Conservation (phyloP, 2,329 filamentous ascomycete genomes). For the Fusarium avenaceum region DNA sequence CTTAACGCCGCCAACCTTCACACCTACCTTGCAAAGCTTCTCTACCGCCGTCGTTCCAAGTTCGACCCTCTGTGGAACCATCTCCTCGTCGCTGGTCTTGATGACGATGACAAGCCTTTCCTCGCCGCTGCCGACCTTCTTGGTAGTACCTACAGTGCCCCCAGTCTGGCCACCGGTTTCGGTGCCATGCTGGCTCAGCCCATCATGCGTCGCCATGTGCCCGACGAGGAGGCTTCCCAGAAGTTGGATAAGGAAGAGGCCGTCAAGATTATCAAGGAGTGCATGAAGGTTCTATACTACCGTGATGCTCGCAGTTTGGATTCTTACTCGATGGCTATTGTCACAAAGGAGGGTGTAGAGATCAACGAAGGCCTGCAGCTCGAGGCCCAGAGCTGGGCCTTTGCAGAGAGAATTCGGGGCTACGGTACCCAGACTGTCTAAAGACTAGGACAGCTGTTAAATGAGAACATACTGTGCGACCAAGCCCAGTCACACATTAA, state of each 20-base stretch:
- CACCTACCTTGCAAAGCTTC: constrained; percentile 94
- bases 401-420: constrained; percentile 93
- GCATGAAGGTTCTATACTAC: constrained; percentile 99
- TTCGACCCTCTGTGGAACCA: constrained; percentile 99
- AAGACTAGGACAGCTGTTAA: constrained; percentile 2
- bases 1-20: constrained; percentile 95
- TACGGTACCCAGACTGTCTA: constrained; percentile 88
- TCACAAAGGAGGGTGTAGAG: constrained; percentile 90
- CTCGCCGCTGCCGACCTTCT: constrained; percentile 91
- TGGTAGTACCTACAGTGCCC: constrained; percentile 90
- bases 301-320: constrained; percentile 94
- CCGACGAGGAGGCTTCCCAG: constrained; percentile 83
- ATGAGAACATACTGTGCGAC: constrained; percentile 15
- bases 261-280: constrained; percentile 85
- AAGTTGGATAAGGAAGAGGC: constrained; percentile 83
- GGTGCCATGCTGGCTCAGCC: constrained; percentile 94
- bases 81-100: constrained; percentile 89
- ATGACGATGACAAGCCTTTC: constrained; percentile 85
- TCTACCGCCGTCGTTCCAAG: constrained; percentile 94
- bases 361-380: constrained; percentile 87
- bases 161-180: constrained; percentile 92
- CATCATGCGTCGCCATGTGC: constrained; percentile 85
- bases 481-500: constrained; percentile 20
- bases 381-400: constrained; percentile 97
- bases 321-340: constrained; percentile 89